phyloP scores from a whole-genome alignment of 495 filamentous ascomycete genomes.

The Astrocystis sublimbata region DNA sequence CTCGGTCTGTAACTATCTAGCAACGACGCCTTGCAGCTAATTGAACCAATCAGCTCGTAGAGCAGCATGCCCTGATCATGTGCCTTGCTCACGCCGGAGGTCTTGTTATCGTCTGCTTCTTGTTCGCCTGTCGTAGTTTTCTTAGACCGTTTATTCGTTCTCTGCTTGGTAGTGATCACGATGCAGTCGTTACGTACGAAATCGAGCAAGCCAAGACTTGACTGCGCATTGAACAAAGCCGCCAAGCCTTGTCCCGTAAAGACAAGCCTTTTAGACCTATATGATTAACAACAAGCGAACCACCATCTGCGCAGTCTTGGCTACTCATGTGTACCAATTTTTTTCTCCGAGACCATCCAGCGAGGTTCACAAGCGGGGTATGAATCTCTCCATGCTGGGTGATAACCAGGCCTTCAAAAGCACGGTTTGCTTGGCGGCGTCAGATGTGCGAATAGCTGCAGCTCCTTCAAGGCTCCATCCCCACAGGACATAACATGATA shows the following conservation, averaged over 20 bases:
- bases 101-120: background rate
- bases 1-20: background rate
- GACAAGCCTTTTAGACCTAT: background rate
- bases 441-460: background rate
- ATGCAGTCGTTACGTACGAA: background rate
- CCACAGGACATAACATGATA: background rate
- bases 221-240: background rate
- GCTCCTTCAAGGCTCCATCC: background rate
- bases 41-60: background rate
- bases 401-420: background rate
- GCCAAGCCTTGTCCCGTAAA: background rate
- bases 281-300: background rate
- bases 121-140: background rate
- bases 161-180: background rate
- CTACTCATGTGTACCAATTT: background rate
- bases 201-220: background rate
- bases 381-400: background rate
- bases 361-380: background rate
- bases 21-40: background rate
- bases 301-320: background rate
- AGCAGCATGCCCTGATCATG: background rate
- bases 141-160: background rate
- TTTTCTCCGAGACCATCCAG: background rate
- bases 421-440: slow-evolving; percentile 2
- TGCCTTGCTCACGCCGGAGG: background rate